Evolutionary conservation across 352 stramenopile species (phyloP).

Genomic region (Phytopythium boreale): DNA sequence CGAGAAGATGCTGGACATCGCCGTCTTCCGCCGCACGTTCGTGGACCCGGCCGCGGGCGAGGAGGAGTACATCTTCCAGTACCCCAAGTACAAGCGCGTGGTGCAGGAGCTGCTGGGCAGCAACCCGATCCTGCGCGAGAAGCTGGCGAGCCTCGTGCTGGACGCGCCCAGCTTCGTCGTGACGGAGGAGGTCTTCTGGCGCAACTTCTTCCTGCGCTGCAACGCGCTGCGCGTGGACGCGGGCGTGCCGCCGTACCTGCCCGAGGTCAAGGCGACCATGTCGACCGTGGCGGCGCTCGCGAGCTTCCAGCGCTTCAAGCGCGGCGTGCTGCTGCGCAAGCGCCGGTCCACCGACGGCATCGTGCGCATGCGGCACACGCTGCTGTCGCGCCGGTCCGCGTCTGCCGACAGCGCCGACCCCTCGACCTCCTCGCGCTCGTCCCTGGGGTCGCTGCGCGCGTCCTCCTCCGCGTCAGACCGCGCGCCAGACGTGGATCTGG

Average conservation of each 20-base stretch:
- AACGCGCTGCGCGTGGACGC: slow-evolving; percentile 43
- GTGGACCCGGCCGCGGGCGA: slow-evolving; percentile 53
- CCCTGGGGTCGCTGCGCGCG: background rate
- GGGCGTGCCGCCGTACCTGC: slow-evolving; percentile 45
- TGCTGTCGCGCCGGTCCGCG: slow-evolving; percentile 19
- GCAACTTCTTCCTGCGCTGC: slow-evolving; percentile 71
- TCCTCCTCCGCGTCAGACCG: background rate
- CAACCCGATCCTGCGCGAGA: slow-evolving; percentile 64
- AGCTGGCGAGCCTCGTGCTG: slow-evolving; percentile 42
- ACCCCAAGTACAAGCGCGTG: slow-evolving; percentile 40
- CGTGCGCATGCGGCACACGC: slow-evolving; percentile 29
- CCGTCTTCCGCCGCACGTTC: slow-evolving; percentile 61
- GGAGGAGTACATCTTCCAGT: slow-evolving; percentile 64
- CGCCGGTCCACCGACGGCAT: slow-evolving; percentile 31
- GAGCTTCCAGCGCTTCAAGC: slow-evolving; percentile 49
- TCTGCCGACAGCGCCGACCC: slow-evolving; percentile 31
- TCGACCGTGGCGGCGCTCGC: slow-evolving; percentile 28
- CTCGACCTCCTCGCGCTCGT: slow-evolving; percentile 4
- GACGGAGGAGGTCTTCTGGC: slow-evolving; percentile 57
- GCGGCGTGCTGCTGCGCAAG: slow-evolving; percentile 45
- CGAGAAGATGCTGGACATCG: slow-evolving; percentile 58
- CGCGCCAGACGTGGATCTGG: slow-evolving; percentile 2
- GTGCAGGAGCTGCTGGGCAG: slow-evolving; percentile 43
- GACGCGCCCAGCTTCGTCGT: slow-evolving; percentile 30
- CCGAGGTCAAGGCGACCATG: slow-evolving; percentile 28